Evolutionary conservation across 495 filamentous ascomycete species (phyloP).

Genomic region (Corynascus novoguineensis): DNA sequence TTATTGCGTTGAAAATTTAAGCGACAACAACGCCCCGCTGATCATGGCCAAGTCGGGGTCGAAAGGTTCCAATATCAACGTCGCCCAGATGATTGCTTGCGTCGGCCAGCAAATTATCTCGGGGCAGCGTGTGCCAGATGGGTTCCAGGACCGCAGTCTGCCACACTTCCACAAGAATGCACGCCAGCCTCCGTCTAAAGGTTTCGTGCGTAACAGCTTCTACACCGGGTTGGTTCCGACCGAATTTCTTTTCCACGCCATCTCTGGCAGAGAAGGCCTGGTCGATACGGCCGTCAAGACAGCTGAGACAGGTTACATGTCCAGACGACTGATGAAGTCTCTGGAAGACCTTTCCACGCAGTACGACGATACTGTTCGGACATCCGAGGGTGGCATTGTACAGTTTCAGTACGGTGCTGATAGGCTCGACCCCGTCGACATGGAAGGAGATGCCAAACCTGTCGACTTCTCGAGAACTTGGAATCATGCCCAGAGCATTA

Average conservation of each 20-base stretch:
- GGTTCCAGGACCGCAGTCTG: slow-evolving; percentile 89
- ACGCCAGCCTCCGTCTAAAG: slow-evolving; percentile 85
- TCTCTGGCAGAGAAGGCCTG: slow-evolving; percentile 95
- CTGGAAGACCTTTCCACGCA: slow-evolving; percentile 86
- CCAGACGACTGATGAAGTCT: slow-evolving; percentile 93
- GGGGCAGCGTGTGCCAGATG: slow-evolving; percentile 87
- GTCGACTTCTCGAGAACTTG: slow-evolving; percentile 92
- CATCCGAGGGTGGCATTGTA: slow-evolving; percentile 74
- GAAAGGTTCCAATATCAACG: slow-evolving; percentile 94
- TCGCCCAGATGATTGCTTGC: slow-evolving; percentile 96
- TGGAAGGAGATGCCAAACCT: slow-evolving; percentile 91
- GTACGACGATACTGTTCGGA: slow-evolving; percentile 93
- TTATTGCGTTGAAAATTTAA: slow-evolving; percentile 83
- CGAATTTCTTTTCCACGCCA: slow-evolving; percentile 97
- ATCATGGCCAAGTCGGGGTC: slow-evolving; percentile 97
- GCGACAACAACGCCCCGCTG: slow-evolving; percentile 85
- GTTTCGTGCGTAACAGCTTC: slow-evolving; percentile 96
- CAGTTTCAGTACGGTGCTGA: slow-evolving; percentile 98
- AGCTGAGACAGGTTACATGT: slow-evolving; percentile 99
- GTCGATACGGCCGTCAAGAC: slow-evolving; percentile 99
- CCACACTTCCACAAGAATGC: slow-evolving; percentile 95
- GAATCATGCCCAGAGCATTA: slow-evolving; percentile 73
- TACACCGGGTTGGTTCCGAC: slow-evolving; percentile 84
- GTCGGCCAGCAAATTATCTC: slow-evolving; percentile 98
- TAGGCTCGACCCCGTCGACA: slow-evolving; percentile 89